These are phyloP conservation scores for Chalaropsis thielavioides DNA, from an alignment of 2,329 filamentous ascomycete genomes.

Conservation along the genomic window DNA sequence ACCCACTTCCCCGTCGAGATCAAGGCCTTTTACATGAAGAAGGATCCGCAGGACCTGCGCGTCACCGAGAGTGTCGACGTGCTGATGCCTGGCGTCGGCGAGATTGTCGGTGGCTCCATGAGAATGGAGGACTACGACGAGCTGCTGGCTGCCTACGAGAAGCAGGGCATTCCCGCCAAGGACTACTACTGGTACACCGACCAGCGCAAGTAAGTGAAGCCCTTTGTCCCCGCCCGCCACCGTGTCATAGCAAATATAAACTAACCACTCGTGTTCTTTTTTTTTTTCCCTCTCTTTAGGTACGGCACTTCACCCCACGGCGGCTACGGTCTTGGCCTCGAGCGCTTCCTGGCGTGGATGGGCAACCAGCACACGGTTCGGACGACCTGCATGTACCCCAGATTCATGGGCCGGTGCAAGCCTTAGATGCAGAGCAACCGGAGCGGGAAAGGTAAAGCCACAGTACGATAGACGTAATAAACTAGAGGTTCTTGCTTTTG, in stretches of 20 bases:
- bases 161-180: conserved; percentile 68
- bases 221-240: too few species aligned
- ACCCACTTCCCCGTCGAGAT: conserved; percentile 96
- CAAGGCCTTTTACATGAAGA: conserved; percentile 99
- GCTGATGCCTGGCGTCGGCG: conserved; percentile 82
- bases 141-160: conserved; percentile 74
- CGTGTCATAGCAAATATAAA: too few species aligned
- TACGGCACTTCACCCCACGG: conserved; percentile 88
- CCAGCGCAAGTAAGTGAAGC: conserved; percentile 65
- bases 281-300: conserved; percentile 28
- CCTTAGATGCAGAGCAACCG: conserved; percentile 37
- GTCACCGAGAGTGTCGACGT: conserved; percentile 88
- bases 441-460: neutral
- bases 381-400: conserved; percentile 59
- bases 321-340: conserved; percentile 82
- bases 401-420: conserved; percentile 69
- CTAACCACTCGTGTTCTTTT: conserved; percentile 2
- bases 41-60: conserved; percentile 59
- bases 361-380: conserved; percentile 50
- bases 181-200: conserved; percentile 99
- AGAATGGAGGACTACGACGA: conserved; percentile 87
- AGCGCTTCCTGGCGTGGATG: conserved; percentile 56
- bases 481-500: conserved; percentile 22
- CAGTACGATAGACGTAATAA: conserved; percentile 3
- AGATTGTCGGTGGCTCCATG: conserved; percentile 95